Conservation (phyloP, 2,329 filamentous ascomycete species). For the Xylaria hypoxylon region DNA sequence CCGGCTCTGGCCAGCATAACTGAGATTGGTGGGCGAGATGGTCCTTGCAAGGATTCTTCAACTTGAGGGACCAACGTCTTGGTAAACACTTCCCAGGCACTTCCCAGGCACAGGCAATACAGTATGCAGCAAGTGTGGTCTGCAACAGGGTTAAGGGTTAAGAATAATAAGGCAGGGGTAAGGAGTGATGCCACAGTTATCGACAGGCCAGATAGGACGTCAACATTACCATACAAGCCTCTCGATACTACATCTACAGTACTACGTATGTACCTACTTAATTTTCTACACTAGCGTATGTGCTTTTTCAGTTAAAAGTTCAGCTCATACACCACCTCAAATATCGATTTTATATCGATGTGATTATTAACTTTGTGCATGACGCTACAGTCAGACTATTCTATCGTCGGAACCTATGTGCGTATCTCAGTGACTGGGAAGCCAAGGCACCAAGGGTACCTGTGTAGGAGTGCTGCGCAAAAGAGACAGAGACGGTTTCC, state of each 20-base stretch:
- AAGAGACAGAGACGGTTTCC: not conserved
- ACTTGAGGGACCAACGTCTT: conserved; percentile 28
- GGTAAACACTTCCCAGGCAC: conserved; percentile 34
- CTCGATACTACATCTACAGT: not conserved
- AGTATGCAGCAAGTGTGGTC: conserved; percentile 21
- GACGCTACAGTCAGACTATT: not conserved
- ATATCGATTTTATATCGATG: conserved; percentile 17
- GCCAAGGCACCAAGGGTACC: not conserved
- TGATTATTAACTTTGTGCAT: conserved; percentile 3
- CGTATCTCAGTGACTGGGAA: not conserved
- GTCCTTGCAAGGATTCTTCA: conserved; percentile 26
- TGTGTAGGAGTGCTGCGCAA: not conserved
- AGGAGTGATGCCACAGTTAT: conserved; percentile 27
- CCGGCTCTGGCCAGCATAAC: not conserved
- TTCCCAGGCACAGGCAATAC: too few relatives aligned
- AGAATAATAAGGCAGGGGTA: conserved; percentile 31
- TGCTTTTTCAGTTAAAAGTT: conserved; percentile 3
- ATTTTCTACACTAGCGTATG: conserved; percentile 9
- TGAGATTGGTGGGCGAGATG: conserved; percentile 26
- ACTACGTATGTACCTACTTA: conserved; percentile 6
- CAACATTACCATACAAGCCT: conserved; percentile 22
- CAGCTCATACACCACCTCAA: conserved; percentile 16
- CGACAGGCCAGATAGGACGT: conserved; percentile 13
- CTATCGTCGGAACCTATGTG: not conserved
- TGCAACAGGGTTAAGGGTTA: conserved; percentile 25